Evolutionary conservation across 2,329 filamentous ascomycete species (phyloP).

Genomic region (Ophiostoma ips): DNA sequence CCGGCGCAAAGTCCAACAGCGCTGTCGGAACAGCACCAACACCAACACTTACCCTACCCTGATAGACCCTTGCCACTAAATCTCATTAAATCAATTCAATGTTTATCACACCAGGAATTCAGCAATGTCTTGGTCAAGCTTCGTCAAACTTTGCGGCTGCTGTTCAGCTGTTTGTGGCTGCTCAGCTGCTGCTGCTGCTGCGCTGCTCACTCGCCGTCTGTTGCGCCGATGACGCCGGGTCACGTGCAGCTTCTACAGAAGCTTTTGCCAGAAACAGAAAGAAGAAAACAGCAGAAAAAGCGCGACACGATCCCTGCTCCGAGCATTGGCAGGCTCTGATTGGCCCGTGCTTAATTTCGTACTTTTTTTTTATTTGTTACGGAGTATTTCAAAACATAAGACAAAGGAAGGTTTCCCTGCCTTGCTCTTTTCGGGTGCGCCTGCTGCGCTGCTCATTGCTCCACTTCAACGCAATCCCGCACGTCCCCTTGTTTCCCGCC

Average conservation of each 20-base stretch:
- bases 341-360: background rate
- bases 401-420: constrained; percentile 3
- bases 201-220: too few relatives aligned
- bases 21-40: too few relatives aligned
- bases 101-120: too few relatives aligned
- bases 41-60: too few relatives aligned
- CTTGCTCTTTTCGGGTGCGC: constrained; percentile 7
- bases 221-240: background rate
- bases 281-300: background rate
- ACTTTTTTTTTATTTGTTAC: background rate
- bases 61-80: too few relatives aligned
- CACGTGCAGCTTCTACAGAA: background rate
- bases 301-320: background rate
- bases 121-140: too few relatives aligned
- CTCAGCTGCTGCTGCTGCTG: too few relatives aligned
- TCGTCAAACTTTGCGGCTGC: too few relatives aligned
- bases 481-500: constrained; percentile 5
- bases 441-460: constrained; percentile 2
- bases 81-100: too few relatives aligned
- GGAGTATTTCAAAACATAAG: too few relatives aligned
- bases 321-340: background rate
- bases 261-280: background rate
- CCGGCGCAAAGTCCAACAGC: too few relatives aligned
- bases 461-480: constrained; percentile 8
- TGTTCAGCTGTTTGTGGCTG: too few relatives aligned